A percentile compares a stretch with the other conserved stretches of the same genome.
Conservation (phyloP, 148 eudicot species). For the Camellia granthamiana region DNA sequence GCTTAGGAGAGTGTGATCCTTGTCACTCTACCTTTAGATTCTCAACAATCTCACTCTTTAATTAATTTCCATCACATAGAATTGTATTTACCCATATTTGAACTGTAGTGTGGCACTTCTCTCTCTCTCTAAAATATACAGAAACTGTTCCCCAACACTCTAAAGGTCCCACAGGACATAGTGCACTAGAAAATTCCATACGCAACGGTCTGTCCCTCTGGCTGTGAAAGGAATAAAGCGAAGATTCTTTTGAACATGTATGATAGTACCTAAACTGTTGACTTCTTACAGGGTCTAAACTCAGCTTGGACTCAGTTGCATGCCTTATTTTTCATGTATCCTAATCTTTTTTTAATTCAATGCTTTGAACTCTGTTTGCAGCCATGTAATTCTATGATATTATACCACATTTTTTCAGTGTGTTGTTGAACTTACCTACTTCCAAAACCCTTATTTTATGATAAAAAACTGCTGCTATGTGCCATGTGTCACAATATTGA, state of each 20-base stretch:
- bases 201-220: background rate
- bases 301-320: too few relatives aligned
- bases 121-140: background rate
- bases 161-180: background rate
- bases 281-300: background rate
- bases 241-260: conserved; percentile 13
- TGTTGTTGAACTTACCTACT: too few relatives aligned
- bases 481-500: too few relatives aligned
- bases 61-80: background rate
- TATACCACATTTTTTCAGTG: too few relatives aligned
- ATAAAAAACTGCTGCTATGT: too few relatives aligned
- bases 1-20: background rate
- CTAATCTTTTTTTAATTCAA: too few relatives aligned
- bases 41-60: conserved; percentile 7
- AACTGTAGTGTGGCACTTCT: background rate
- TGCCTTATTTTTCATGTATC: too few relatives aligned
- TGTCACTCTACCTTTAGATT: background rate
- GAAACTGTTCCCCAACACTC: conserved; percentile 7
- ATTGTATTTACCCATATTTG: background rate
- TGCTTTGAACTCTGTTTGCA: too few relatives aligned
- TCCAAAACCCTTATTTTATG: too few relatives aligned
- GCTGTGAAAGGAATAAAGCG: conserved; percentile 6
- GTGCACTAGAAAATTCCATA: background rate
- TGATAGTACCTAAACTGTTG: background rate
- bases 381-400: too few relatives aligned